These are phyloP conservation scores for Backusella psychrophila DNA, from an alignment of 192 early-diverging fungal genomes.

Conservation along the genomic window DNA sequence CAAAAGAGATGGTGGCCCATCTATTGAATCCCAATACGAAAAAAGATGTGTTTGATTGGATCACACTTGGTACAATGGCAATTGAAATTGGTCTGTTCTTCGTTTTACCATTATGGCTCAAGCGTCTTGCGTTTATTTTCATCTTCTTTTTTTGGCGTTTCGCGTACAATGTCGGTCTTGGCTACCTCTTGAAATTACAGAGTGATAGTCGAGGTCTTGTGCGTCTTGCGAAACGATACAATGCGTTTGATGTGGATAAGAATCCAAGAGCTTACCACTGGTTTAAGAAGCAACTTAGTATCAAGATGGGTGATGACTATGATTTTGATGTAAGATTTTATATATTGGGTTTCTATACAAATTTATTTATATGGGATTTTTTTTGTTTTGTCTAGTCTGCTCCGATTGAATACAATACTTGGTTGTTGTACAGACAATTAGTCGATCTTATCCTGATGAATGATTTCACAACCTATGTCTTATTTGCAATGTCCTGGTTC, in stretches of 20 bases:
- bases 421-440: constrained; percentile 92
- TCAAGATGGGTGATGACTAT: constrained; percentile 80
- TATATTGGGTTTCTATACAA: background rate
- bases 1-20: constrained; percentile 71
- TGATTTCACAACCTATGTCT: constrained; percentile 83
- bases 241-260: constrained; percentile 60
- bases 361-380: background rate
- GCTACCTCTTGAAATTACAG: constrained; percentile 77
- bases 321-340: constrained; percentile 66
- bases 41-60: constrained; percentile 74
- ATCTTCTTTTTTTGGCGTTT: constrained; percentile 87
- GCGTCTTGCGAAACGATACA: constrained; percentile 63
- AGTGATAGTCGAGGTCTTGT: constrained; percentile 75
- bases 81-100: constrained; percentile 68
- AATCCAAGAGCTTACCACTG: constrained; percentile 53
- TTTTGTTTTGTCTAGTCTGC: constrained; percentile 50
- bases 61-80: constrained; percentile 64
- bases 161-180: constrained; percentile 86
- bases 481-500: constrained; percentile 82
- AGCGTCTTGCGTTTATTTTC: constrained; percentile 62
- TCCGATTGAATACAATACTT: constrained; percentile 95
- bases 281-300: constrained; percentile 66
- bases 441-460: constrained; percentile 93
- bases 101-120: constrained; percentile 49
- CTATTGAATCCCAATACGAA: constrained; percentile 67